phyloP scores from a whole-genome alignment of 768 basidiomycete genomes.

The Psilocybe tampanensis region DNA sequence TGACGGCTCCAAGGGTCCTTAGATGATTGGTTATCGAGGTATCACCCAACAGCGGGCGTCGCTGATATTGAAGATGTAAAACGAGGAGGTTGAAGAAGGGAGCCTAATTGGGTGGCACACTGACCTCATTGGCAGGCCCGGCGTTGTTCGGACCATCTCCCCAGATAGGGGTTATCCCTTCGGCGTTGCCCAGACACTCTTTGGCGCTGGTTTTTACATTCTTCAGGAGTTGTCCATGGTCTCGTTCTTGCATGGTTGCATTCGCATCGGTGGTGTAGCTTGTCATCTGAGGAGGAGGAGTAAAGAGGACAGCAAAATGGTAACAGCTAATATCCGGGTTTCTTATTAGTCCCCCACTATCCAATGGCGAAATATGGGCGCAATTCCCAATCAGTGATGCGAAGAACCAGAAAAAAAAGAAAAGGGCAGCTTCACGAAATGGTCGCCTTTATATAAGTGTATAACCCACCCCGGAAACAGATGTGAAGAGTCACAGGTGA shows the following conservation, averaged over 20 bases:
- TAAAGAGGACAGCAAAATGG: too few relatives aligned
- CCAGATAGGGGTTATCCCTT: conserved; percentile 4
- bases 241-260: background rate
- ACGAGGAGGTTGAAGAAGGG: background rate
- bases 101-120: conserved; percentile 7
- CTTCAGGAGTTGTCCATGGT: background rate
- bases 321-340: background rate
- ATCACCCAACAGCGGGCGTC: background rate
- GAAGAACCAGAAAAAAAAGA: background rate
- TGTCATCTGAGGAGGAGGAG: background rate
- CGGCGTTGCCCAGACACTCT: background rate
- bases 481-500: too few relatives aligned
- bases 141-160: conserved; percentile 17
- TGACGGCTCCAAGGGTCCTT: background rate
- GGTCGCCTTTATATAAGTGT: background rate
- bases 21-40: conserved; percentile 3
- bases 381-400: background rate
- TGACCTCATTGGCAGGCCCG: conserved; percentile 6
- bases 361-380: background rate
- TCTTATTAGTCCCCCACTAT: background rate
- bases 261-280: background rate
- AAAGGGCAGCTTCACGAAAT: background rate
- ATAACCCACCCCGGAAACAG: too few relatives aligned
- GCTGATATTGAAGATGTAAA: conserved; percentile 3
- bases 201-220: background rate